A percentile compares a stretch with the other conserved stretches of the same genome.
phyloP scores from a whole-genome alignment of 2,329 filamentous ascomycete genomes.

The Aspergillus transmontanensis region DNA sequence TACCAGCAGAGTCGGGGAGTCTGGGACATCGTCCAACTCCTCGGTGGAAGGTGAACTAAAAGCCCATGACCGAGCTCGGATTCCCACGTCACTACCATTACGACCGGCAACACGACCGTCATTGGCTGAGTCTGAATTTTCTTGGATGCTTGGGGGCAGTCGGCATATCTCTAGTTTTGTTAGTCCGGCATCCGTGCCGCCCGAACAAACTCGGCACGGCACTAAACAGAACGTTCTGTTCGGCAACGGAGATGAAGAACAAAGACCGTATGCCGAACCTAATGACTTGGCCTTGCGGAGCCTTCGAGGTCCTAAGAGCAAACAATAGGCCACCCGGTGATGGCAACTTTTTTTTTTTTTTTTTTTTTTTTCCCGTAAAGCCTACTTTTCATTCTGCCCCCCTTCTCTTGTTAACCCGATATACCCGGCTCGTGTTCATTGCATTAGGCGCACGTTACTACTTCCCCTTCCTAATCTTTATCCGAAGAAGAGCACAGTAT shows the following conservation, averaged over 20 bases:
- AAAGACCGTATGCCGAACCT: slow-evolving; percentile 32
- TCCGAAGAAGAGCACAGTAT: neutral
- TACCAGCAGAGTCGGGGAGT: slow-evolving; percentile 5
- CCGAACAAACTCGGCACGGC: slow-evolving; percentile 45
- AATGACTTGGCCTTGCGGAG: slow-evolving; percentile 45
- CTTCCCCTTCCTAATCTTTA: no score
- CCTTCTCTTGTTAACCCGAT: neutral
- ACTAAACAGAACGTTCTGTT: slow-evolving; percentile 38
- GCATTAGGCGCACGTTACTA: neutral
- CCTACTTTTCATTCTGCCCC: neutral
- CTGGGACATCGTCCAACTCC: slow-evolving; percentile 12
- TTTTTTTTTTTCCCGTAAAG: neutral
- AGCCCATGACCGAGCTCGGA: slow-evolving; percentile 6
- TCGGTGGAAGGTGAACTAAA: slow-evolving; percentile 12
- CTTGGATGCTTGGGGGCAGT: slow-evolving; percentile 53
- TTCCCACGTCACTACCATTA: slow-evolving; percentile 24
- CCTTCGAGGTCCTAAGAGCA: slow-evolving; percentile 32
- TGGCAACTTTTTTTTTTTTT: neutral
- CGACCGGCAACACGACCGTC: slow-evolving; percentile 40
- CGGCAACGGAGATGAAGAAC: slow-evolving; percentile 34
- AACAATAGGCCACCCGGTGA: slow-evolving; percentile 6
- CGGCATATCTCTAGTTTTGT: slow-evolving; percentile 50
- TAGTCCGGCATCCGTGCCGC: slow-evolving; percentile 46
- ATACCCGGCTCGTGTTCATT: slow-evolving; percentile 11
- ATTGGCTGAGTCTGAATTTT: slow-evolving; percentile 50